Evolutionary conservation across 257 asterid genomes (phyloP).

Genomic region (Rauvolfia tetraphylla): DNA sequence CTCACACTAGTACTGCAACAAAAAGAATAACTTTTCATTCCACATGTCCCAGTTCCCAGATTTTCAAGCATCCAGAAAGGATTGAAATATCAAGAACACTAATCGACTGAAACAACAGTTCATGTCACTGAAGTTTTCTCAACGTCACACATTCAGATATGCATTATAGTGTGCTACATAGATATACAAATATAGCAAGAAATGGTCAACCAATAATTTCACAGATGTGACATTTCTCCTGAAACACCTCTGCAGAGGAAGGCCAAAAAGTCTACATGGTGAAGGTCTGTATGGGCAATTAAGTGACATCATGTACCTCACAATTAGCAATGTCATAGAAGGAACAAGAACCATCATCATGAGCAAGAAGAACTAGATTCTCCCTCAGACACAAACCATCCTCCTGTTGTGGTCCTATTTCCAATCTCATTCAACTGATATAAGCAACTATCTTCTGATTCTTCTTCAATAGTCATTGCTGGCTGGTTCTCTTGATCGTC

Average conservation of each 20-base stretch:
- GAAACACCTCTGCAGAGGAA: not conserved
- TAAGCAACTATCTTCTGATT: conserved; percentile 38
- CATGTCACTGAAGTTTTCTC: not conserved
- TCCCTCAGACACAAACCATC: conserved; percentile 94
- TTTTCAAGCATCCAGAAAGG: not conserved
- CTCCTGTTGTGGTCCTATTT: conserved; percentile 64
- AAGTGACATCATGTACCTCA: conserved; percentile 46
- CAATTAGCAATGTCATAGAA: conserved; percentile 64
- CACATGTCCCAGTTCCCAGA: not conserved
- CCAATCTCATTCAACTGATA: conserved; percentile 55
- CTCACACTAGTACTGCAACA: not conserved
- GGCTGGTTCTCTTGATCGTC: conserved; percentile 54
- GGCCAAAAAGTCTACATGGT: not conserved
- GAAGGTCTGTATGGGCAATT: not conserved
- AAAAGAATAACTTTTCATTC: not conserved
- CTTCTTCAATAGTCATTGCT: conserved; percentile 50
- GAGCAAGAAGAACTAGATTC: conserved; percentile 75
- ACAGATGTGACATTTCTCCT: not conserved
- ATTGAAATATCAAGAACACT: not conserved
- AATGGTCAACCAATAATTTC: not conserved
- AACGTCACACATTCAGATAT: not conserved
- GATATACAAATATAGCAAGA: not conserved
- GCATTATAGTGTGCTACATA: not conserved
- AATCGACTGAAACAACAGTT: not conserved
- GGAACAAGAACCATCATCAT: conserved; percentile 75